These are phyloP conservation scores for Pachysolen tannophilus DNA, from an alignment of 805 yeast genomes.

Conservation along the genomic window DNA sequence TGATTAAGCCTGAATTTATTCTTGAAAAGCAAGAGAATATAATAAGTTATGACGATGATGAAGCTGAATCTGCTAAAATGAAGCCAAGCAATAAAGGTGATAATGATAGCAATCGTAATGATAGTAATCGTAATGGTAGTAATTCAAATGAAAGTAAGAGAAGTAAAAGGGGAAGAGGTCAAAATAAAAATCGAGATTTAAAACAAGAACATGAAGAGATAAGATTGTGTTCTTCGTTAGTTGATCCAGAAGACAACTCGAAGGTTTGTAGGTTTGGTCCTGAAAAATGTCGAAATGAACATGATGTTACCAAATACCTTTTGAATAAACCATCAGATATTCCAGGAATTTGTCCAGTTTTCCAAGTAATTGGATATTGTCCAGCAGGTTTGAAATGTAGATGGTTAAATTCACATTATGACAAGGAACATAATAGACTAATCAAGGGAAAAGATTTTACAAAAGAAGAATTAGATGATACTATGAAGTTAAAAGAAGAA, in stretches of 20 bases:
- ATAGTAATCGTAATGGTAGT: conserved; percentile 2
- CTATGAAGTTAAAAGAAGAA: conserved; percentile 39
- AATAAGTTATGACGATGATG: conserved; percentile 32
- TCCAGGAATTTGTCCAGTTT: conserved; percentile 80
- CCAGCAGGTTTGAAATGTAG: conserved; percentile 91
- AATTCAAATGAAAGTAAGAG: conserved; percentile 23
- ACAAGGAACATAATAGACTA: conserved; percentile 35
- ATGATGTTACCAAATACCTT: conserved; percentile 63
- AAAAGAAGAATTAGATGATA: conserved; percentile 22
- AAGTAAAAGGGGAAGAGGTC: conserved; percentile 53
- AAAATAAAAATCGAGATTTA: conserved; percentile 75
- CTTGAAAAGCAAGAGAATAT: conserved; percentile 20
- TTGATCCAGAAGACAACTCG: conserved; percentile 40
- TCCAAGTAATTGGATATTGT: conserved; percentile 74
- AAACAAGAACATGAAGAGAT: conserved; percentile 58
- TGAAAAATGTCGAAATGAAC: conserved; percentile 67
- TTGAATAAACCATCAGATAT: conserved; percentile 62
- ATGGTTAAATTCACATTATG: conserved; percentile 72
- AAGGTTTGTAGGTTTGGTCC: conserved; percentile 56
- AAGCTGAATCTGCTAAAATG: conserved; percentile 36
- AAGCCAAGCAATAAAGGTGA: conserved; percentile 28
- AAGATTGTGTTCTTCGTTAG: conserved; percentile 55
- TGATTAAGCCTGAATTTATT: conserved; percentile 65
- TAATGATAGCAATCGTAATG: conserved; percentile 18
- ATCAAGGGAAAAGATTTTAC: conserved; percentile 34